phyloP scores from a whole-genome alignment of 106 monocot genomes.

The Acanthochlamys bracteata region DNA sequence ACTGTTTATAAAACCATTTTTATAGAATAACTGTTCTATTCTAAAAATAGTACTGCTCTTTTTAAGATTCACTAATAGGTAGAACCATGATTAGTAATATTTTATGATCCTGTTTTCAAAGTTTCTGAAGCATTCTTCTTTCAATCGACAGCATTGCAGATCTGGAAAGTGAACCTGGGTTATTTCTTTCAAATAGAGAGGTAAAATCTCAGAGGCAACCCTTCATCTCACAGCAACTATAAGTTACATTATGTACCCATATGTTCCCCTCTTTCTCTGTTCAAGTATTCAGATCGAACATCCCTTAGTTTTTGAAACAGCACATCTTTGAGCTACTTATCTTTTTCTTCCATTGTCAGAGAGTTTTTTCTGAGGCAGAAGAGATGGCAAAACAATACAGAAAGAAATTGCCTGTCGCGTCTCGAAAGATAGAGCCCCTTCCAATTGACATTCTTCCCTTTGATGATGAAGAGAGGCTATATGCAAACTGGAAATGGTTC shows the following conservation, averaged over 20 bases:
- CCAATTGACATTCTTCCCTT: constrained; percentile 37
- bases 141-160: constrained; percentile 70
- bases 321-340: background rate
- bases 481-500: constrained; percentile 90
- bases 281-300: too few relatives aligned
- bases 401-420: constrained; percentile 23
- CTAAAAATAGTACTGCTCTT: too few relatives aligned
- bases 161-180: constrained; percentile 80
- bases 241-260: too few relatives aligned
- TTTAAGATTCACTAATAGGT: too few relatives aligned
- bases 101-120: too few relatives aligned
- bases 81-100: too few relatives aligned
- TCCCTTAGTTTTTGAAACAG: too few relatives aligned
- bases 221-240: too few relatives aligned
- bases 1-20: too few relatives aligned
- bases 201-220: too few relatives aligned
- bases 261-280: too few relatives aligned
- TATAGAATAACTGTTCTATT: too few relatives aligned
- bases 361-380: constrained; percentile 82
- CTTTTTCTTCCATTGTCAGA: constrained; percentile 33
- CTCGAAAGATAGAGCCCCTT: constrained; percentile 12
- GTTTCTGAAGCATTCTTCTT: constrained; percentile 9
- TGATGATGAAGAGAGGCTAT: constrained; percentile 55
- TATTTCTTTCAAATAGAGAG: constrained; percentile 79
- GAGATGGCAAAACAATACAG: constrained; percentile 70